Conservation (phyloP, 768 basidiomycete species). For the Leccinum variicolor region DNA sequence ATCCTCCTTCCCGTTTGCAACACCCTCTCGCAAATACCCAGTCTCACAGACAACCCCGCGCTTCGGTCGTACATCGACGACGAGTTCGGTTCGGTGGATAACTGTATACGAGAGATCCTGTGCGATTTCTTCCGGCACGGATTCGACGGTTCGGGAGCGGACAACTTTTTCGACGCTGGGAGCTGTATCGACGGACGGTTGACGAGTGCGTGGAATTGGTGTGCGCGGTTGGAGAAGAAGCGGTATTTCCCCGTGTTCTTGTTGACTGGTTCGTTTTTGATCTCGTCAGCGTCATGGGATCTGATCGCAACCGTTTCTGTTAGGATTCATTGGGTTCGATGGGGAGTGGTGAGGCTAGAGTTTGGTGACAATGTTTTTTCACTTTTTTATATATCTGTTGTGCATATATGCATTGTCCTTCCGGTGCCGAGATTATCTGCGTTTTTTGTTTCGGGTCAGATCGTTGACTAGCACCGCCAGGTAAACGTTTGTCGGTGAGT, state of each 20-base stretch:
- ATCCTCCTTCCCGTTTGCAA: constrained; percentile 87
- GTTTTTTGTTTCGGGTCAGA: not conserved
- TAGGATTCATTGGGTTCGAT: constrained; percentile 83
- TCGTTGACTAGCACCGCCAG: not conserved
- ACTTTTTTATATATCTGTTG: not conserved
- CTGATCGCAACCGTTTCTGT: not conserved
- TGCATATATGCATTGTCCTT: not conserved
- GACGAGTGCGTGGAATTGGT: constrained; percentile 94
- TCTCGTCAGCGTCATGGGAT: not conserved
- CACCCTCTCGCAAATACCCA: constrained; percentile 68
- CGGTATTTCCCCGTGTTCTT: constrained; percentile 78
- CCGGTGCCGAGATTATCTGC: not conserved
- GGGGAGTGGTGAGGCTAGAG: constrained; percentile 64
- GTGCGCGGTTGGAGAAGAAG: constrained; percentile 82
- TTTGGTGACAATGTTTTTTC: not conserved
- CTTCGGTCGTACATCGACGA: constrained; percentile 73
- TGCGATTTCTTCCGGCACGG: constrained; percentile 85
- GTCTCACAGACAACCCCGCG: constrained; percentile 64
- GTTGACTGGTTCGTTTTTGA: constrained; percentile 55
- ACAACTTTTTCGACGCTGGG: constrained; percentile 87
- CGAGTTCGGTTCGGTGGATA: constrained; percentile 77
- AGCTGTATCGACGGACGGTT: constrained; percentile 81
- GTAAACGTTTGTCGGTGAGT: not conserved
- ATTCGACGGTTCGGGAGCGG: constrained; percentile 88
- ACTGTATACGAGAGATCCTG: constrained; percentile 65